phyloP scores from a whole-genome alignment of 2,329 filamentous ascomycete genomes.

The Aspergillus pseudotamarii region DNA sequence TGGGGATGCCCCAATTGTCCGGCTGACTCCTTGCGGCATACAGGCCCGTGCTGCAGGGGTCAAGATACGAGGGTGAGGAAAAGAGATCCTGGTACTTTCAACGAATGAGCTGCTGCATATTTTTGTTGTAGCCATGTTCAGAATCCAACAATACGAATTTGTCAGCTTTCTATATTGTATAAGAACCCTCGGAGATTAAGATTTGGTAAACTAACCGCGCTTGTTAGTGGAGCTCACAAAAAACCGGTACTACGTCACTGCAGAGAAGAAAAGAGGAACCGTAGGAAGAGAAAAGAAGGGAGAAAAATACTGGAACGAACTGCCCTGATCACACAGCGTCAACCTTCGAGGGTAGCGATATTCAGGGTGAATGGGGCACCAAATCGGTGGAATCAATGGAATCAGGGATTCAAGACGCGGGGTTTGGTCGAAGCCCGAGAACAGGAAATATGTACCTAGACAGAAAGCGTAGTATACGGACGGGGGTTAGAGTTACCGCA shows the following conservation, averaged over 20 bases:
- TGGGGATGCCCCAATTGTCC: constrained; percentile 22
- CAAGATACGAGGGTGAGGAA: neutral
- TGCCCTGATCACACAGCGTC: neutral
- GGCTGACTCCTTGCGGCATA: constrained; percentile 29
- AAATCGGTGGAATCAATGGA: neutral
- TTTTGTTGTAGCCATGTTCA: neutral
- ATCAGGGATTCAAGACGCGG: constrained; percentile 12
- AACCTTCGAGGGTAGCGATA: neutral
- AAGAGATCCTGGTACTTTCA: neutral
- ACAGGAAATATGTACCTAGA: neutral
- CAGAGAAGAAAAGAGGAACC: neutral
- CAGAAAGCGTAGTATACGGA: neutral
- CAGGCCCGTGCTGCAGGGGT: constrained; percentile 28
- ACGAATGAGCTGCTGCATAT: neutral
- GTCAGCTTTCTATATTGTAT: neutral
- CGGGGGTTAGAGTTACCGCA: neutral
- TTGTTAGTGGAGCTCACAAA: neutral
- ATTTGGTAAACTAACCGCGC: neutral
- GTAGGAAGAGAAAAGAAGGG: neutral
- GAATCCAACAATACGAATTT: neutral
- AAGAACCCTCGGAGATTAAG: neutral
- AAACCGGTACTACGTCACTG: neutral
- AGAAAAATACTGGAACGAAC: neutral
- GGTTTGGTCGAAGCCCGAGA: constrained; percentile 11
- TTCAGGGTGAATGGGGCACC: neutral